Evolutionary conservation across 257 asterid species (phyloP), one percentile per base, ranked within the genome.

Genomic region (Jasminum sambac): DNA sequence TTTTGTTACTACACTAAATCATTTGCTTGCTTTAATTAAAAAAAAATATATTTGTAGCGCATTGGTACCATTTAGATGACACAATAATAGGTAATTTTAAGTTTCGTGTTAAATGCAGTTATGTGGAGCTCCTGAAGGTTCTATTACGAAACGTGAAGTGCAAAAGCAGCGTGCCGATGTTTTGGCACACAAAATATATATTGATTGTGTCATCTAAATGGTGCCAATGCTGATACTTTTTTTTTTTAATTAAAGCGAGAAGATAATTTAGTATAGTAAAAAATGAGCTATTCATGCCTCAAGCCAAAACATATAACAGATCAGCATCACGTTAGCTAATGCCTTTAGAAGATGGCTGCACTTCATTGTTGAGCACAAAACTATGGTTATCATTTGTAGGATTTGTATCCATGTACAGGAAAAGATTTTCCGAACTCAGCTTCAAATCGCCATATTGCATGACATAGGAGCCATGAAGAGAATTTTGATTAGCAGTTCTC

Each of bases 301-400:
- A 74, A 90, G 87, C 98, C 98, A 90, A 75, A 88, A 92, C n/a
- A 70, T 90, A 95, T 70, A 92, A 55, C 38, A 90, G 89, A 84
- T 92, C 98, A 69, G 98, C 98, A 74, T 92, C 98, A 0, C 97
- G 95, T 75, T 92, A 97, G 76, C 87, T 85, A 62, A 89, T 84
- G 60, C 79, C 84, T 78, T 77, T 81, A 36, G 86, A 72, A 72
- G 86, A 66, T 75, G 77, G 87, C 11, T 38, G 46, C 41, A 83
- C 72, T 25, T 89, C 79, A 65, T 92, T 88, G 16, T 84, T 86
- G 42, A 79, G 87, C 52, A 70, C 73, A 46, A 72, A 88, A 46
- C 95, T 84, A 48, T 37, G 73, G 46, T 92, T 90, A 73, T 88
- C 97, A 61, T 88, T 92, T 52, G 93, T 88, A 66, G 98, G 98